These are phyloP conservation scores for Pestalotiopsis sp. DNA, from an alignment of 2,329 filamentous ascomycete genomes.

Conservation along the genomic window DNA sequence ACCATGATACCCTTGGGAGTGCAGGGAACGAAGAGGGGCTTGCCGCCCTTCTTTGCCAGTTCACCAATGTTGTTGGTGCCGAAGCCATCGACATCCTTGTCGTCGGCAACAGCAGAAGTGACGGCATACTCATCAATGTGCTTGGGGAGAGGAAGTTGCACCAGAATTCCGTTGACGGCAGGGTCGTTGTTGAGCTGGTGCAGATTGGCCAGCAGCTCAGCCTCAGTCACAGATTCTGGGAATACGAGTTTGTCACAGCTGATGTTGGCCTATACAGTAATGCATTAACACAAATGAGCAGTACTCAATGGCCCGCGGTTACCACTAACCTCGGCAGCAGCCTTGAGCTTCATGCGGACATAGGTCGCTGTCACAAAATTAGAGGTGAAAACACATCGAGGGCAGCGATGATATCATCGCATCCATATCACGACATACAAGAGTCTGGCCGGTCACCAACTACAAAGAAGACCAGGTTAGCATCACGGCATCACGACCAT, in stretches of 20 bases:
- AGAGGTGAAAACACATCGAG: constrained; percentile 21
- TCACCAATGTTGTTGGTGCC: constrained; percentile 94
- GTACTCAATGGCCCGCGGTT: neutral
- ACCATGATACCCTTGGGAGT: constrained; percentile 98
- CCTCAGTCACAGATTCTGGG: constrained; percentile 77
- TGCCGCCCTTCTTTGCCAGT: constrained; percentile 91
- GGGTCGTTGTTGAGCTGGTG: constrained; percentile 84
- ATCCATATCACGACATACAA: constrained; percentile 55
- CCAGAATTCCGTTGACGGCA: constrained; percentile 85
- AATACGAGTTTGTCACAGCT: constrained; percentile 84
- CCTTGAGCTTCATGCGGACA: constrained; percentile 99
- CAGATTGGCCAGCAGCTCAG: constrained; percentile 84
- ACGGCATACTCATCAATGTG: constrained; percentile 89
- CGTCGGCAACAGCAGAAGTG: constrained; percentile 86
- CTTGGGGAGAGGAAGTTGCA: constrained; percentile 87
- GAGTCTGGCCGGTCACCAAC: constrained; percentile 94
- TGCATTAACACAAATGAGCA: constrained; percentile 20
- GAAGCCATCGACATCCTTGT: constrained; percentile 98
- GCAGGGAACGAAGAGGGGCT: constrained; percentile 88
- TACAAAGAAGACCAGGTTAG: constrained; percentile 36
- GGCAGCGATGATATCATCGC: neutral
- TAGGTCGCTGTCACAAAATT: constrained; percentile 73
- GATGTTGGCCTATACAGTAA: constrained; percentile 74
- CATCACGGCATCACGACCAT: neutral
- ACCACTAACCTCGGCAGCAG: constrained; percentile 78